A percentile compares a stretch with the other conserved stretches of the same genome.
Conservation (phyloP, 768 basidiomycete species). For the Tylopilus sp. region DNA sequence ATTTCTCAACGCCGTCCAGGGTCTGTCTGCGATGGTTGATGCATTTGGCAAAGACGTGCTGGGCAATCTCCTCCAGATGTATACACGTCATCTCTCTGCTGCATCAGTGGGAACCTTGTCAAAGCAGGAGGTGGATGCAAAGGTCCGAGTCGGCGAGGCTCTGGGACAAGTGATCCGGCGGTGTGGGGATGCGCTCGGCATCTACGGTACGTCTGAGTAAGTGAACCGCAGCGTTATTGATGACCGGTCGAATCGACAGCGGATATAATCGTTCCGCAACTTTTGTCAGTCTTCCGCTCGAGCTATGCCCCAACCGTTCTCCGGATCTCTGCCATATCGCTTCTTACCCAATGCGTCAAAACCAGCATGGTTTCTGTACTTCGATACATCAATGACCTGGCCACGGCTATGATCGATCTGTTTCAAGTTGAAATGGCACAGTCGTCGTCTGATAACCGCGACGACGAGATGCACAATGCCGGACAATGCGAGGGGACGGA, state of each 20-base stretch:
- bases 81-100: constrained; percentile 53
- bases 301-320: constrained; percentile 65
- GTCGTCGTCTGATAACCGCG: constrained; percentile 15
- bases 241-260: constrained; percentile 38
- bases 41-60: constrained; percentile 64
- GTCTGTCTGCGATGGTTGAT: constrained; percentile 83
- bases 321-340: constrained; percentile 61
- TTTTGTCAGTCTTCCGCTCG: constrained; percentile 62
- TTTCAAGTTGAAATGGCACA: constrained; percentile 58
- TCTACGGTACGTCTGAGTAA: constrained; percentile 53
- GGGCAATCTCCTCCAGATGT: constrained; percentile 60
- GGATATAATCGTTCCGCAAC: constrained; percentile 65
- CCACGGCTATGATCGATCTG: constrained; percentile 70
- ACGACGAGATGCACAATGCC: not conserved
- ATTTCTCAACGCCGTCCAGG: constrained; percentile 91
- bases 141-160: constrained; percentile 82
- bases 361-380: constrained; percentile 61
- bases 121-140: constrained; percentile 66
- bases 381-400: constrained; percentile 59
- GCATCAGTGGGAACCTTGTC: constrained; percentile 35
- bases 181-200: constrained; percentile 63
- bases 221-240: not conserved
- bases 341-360: constrained; percentile 72
- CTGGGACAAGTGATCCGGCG: constrained; percentile 71
- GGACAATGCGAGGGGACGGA: constrained; percentile 10